phyloP scores from a whole-genome alignment of 2,329 filamentous ascomycete genomes.

The Talaromyces pinophilus region DNA sequence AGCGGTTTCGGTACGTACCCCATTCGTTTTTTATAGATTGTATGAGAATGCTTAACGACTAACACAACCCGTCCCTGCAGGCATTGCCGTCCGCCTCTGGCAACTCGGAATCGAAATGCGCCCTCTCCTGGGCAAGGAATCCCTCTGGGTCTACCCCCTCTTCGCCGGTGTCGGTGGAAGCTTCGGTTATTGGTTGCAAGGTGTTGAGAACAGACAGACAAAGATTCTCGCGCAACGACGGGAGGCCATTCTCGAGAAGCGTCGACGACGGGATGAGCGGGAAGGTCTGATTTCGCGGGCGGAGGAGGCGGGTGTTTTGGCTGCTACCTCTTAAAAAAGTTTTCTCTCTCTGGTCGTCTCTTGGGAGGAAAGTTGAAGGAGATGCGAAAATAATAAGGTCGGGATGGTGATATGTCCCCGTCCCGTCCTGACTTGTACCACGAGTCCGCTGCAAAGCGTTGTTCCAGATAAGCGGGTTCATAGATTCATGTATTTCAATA shows the following conservation, averaged over 20 bases:
- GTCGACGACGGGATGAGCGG: constrained; percentile 71
- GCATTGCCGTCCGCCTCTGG: constrained; percentile 88
- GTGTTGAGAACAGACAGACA: constrained; percentile 80
- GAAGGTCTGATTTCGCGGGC: constrained; percentile 51
- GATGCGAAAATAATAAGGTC: constrained; percentile 7
- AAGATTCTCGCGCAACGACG: constrained; percentile 76
- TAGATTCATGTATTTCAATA: constrained; percentile 19
- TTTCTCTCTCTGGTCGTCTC: background rate
- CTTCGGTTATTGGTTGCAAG: constrained; percentile 96
- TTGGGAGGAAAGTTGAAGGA: background rate
- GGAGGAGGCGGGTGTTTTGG: constrained; percentile 39
- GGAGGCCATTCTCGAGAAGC: constrained; percentile 81
- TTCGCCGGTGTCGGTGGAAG: constrained; percentile 83
- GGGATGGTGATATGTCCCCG: background rate
- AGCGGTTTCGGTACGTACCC: constrained; percentile 76
- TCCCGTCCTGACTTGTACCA: constrained; percentile 8
- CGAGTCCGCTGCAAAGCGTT: constrained; percentile 9
- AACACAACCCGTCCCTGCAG: constrained; percentile 50
- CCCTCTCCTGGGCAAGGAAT: constrained; percentile 81
- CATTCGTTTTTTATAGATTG: constrained; percentile 10
- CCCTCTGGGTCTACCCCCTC: constrained; percentile 87
- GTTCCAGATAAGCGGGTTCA: constrained; percentile 11
- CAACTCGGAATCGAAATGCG: constrained; percentile 99
- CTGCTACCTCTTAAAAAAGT: constrained; percentile 38
- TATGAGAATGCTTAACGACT: constrained; percentile 16